Conservation (phyloP, 1,284 basidiomycete species). For the Boletus smithii region DNA sequence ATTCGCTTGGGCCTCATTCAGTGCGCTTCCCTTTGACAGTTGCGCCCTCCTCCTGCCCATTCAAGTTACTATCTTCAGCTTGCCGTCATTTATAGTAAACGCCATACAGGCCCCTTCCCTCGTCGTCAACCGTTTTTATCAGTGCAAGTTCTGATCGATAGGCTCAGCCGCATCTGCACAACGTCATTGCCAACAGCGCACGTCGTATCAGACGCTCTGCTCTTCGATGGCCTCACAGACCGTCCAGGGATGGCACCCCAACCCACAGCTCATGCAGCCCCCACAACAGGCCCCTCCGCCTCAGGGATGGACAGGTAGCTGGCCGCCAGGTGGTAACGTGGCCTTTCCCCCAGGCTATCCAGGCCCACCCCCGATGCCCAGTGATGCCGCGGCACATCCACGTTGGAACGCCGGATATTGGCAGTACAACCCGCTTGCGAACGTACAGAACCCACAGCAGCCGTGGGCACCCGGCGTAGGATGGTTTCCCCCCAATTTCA, state of each 20-base stretch:
- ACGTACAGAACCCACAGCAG: conserved; percentile 27
- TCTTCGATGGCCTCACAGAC: conserved; percentile 26
- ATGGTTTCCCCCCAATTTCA: conserved; percentile 37
- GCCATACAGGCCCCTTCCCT: too few species aligned
- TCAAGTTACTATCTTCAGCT: too few species aligned
- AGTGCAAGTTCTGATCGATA: conserved; percentile 8
- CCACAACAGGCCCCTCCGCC: conserved; percentile 22
- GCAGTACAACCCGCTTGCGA: conserved; percentile 32
- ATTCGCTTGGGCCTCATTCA: conserved; percentile 13
- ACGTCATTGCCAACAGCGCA: too few species aligned
- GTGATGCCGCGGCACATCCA: conserved; percentile 17
- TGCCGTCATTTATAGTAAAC: too few species aligned
- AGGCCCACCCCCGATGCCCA: conserved; percentile 30
- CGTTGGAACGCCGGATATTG: conserved; percentile 31
- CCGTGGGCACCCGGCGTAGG: conserved; percentile 33
- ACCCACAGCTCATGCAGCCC: conserved; percentile 34
- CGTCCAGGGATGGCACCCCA: conserved; percentile 34
- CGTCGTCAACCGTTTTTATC: too few species aligned
- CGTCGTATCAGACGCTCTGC: not conserved
- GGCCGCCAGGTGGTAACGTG: conserved; percentile 31
- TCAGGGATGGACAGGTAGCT: conserved; percentile 34
- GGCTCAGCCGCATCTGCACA: too few species aligned
- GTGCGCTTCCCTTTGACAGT: too few species aligned
- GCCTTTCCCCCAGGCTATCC: conserved; percentile 34
- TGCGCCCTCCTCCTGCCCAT: too few species aligned